These are phyloP conservation scores for Diplogelasinospora grovesii DNA, from an alignment of 495 filamentous ascomycete genomes.

Conservation along the genomic window DNA sequence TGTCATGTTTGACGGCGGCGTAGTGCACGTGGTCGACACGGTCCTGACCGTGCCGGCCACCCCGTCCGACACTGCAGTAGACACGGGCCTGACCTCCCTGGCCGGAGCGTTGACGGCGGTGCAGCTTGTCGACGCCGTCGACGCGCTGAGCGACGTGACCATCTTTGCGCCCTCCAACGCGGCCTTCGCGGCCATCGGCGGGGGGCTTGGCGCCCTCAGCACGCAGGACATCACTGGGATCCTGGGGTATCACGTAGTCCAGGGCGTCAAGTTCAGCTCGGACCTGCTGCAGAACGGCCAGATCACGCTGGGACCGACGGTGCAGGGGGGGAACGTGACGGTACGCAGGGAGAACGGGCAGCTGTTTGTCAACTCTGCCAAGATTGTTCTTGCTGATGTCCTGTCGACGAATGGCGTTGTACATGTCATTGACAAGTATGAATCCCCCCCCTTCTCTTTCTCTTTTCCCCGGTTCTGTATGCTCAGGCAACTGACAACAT, in stretches of 20 bases:
- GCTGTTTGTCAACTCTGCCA: slow-evolving; percentile 47
- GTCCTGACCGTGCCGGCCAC: slow-evolving; percentile 49
- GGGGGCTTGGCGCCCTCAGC: slow-evolving; percentile 7
- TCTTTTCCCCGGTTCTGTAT: background rate
- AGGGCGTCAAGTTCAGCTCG: slow-evolving; percentile 35
- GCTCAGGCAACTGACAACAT: background rate
- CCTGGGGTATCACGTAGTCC: slow-evolving; percentile 26
- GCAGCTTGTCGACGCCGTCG: slow-evolving; percentile 37
- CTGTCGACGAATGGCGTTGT: slow-evolving; percentile 48
- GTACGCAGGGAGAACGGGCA: slow-evolving; percentile 32
- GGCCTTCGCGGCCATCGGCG: slow-evolving; percentile 20
- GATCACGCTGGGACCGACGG: slow-evolving; percentile 28
- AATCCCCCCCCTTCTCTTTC: too few relatives aligned
- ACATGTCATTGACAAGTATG: slow-evolving; percentile 45
- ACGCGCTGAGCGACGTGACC: slow-evolving; percentile 46
- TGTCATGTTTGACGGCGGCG: slow-evolving; percentile 38
- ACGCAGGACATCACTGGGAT: slow-evolving; percentile 13
- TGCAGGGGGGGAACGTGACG: slow-evolving; percentile 33
- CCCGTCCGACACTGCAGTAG: slow-evolving; percentile 12
- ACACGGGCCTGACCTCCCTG: slow-evolving; percentile 46
- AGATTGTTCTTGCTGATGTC: slow-evolving; percentile 40
- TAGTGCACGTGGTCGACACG: slow-evolving; percentile 58
- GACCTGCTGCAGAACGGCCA: slow-evolving; percentile 23
- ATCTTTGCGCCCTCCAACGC: slow-evolving; percentile 47
- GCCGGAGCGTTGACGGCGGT: slow-evolving; percentile 48